Conservation (phyloP, 208 protist species). For the Trypanosoma cruzi region DNA sequence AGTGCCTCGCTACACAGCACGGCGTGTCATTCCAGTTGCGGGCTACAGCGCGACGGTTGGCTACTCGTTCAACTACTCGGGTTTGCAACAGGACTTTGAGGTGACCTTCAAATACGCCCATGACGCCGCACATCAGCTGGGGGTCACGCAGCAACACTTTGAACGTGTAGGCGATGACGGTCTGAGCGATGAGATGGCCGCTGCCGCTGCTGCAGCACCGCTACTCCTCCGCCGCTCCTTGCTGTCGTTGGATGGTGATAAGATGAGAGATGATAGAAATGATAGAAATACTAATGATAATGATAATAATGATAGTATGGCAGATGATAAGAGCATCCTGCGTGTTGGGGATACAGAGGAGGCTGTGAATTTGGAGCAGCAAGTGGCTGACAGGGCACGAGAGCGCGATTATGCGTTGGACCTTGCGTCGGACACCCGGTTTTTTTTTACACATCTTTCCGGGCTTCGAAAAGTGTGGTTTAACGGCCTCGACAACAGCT, state of each 20-base stretch:
- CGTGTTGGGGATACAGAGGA: not conserved
- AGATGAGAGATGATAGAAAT: not conserved
- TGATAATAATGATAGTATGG: not conserved
- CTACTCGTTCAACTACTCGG: constrained; percentile 74
- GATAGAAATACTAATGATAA: not conserved
- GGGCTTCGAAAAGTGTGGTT: not conserved
- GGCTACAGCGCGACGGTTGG: constrained; percentile 47
- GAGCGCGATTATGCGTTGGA: constrained; percentile 6
- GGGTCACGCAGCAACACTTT: constrained; percentile 38
- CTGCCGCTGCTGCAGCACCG: not conserved
- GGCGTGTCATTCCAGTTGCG: constrained; percentile 62
- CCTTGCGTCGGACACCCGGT: not conserved
- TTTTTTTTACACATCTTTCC: not conserved
- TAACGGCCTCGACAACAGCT: constrained; percentile 14
- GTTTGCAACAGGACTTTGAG: constrained; percentile 57
- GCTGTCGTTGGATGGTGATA: too few relatives aligned
- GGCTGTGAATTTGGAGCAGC: not conserved
- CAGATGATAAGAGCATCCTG: not conserved
- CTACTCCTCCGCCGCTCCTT: constrained; percentile 20
- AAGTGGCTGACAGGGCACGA: not conserved
- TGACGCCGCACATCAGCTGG: constrained; percentile 48
- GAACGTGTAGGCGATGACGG: constrained; percentile 1
- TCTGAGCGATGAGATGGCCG: not conserved
- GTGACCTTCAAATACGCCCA: constrained; percentile 37
- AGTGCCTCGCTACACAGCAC: constrained; percentile 2